phyloP scores from a whole-genome alignment of 495 filamentous ascomycete genomes.

The Aspergillus egyptiacus region DNA sequence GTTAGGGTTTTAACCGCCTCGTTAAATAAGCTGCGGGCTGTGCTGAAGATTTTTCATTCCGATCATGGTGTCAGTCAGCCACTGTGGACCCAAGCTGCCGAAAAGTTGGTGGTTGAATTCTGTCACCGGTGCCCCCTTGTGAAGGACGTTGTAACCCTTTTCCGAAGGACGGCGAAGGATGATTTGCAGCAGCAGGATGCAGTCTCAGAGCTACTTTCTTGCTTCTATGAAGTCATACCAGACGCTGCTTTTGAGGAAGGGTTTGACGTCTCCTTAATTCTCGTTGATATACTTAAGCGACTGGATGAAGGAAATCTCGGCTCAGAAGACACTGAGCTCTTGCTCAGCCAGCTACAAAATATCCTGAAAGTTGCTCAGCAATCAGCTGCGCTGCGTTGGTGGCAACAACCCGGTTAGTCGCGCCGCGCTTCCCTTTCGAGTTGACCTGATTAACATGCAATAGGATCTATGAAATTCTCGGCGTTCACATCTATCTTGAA shows the following conservation, averaged over 20 bases:
- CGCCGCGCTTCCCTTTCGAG: neutral
- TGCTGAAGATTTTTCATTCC: slow-evolving; percentile 38
- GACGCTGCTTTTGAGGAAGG: slow-evolving; percentile 73
- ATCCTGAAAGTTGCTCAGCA: slow-evolving; percentile 68
- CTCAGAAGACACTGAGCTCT: slow-evolving; percentile 43
- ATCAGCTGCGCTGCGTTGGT: slow-evolving; percentile 81
- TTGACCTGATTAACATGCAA: neutral
- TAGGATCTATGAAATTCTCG: slow-evolving; percentile 42
- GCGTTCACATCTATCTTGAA: slow-evolving; percentile 44
- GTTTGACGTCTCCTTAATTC: slow-evolving; percentile 73
- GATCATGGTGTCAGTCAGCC: slow-evolving; percentile 36
- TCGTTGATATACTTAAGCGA: slow-evolving; percentile 58
- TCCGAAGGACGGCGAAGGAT: slow-evolving; percentile 55
- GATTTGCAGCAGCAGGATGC: slow-evolving; percentile 75
- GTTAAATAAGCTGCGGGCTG: slow-evolving; percentile 66
- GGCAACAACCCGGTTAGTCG: slow-evolving; percentile 52
- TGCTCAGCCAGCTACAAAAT: slow-evolving; percentile 65
- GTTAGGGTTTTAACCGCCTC: slow-evolving; percentile 69
- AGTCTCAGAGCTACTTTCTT: slow-evolving; percentile 61
- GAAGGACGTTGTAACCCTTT: slow-evolving; percentile 66
- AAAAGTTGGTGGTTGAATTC: slow-evolving; percentile 65
- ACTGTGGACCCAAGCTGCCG: slow-evolving; percentile 60
- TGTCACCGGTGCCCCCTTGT: slow-evolving; percentile 70
- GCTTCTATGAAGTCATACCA: slow-evolving; percentile 78
- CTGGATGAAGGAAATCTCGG: slow-evolving; percentile 36